phyloP scores from a whole-genome alignment of 257 asterid species.

The Rubia yunnanensis region DNA sequence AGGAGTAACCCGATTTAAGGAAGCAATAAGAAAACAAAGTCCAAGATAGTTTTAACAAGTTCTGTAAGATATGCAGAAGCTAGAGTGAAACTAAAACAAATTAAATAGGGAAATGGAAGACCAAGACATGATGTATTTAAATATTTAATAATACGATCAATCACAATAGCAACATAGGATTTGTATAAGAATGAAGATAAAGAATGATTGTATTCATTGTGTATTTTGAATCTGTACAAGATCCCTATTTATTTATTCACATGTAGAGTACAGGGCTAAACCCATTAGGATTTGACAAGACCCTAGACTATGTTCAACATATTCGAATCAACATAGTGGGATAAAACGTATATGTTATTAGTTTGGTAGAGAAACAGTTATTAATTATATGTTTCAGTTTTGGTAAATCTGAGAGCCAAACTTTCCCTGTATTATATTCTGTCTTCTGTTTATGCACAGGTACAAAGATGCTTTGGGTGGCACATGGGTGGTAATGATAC shows the following conservation, averaged over 20 bases:
- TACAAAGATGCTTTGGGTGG: slow-evolving; percentile 80
- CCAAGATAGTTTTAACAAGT: too few relatives aligned
- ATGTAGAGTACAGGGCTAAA: too few relatives aligned
- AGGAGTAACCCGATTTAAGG: too few relatives aligned
- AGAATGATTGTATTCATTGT: too few relatives aligned
- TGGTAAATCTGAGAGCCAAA: not conserved
- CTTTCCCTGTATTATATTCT: not conserved
- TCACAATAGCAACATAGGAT: not conserved
- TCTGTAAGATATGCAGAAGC: not conserved
- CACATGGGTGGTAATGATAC: slow-evolving; percentile 62
- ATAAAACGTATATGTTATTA: too few relatives aligned
- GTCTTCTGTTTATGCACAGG: slow-evolving; percentile 27
- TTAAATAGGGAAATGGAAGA: not conserved
- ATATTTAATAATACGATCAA: not conserved
- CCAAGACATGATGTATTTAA: not conserved
- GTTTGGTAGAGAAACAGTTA: too few relatives aligned
- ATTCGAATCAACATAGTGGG: not conserved
- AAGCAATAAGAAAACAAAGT: too few relatives aligned
- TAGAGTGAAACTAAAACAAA: not conserved
- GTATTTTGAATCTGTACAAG: too few relatives aligned
- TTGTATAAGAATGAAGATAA: too few relatives aligned
- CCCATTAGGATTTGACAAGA: too few relatives aligned
- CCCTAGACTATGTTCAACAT: not conserved
- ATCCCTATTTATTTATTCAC: too few relatives aligned
- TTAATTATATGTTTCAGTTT: too few relatives aligned